Base-by-base conservation (phyloP, 2,329 filamentous ascomycete genomes). In the Colletotrichum gloeosporioides region DNA sequence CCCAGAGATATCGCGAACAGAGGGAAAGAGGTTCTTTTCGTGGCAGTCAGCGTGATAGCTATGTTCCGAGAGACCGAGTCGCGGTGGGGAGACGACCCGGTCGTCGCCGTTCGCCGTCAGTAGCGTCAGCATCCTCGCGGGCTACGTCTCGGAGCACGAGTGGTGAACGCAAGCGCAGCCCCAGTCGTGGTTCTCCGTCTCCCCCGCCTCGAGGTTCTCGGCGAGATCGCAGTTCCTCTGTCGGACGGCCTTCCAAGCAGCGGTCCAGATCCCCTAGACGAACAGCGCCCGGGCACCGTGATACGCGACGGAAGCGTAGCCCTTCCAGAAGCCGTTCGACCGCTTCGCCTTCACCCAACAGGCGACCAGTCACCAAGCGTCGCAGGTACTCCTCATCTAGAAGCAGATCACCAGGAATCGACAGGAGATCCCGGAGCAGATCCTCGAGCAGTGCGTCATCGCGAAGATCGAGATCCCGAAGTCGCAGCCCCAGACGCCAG, bases 51-150 rank as follows among this genome's bases (percentile, higher is more conserved):
- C 85, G 90, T 64, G 90, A 92, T 77, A 88, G 88, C 75, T 90
- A 92, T 76, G 86, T 90, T 44, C 90, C 90, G 3, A 85, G 87
- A 77, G 87, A 86, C n/a, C 85, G 85, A 65, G 87, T 87, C 62
- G 84, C 84, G n/a, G 83, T 82, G 9, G 82, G 83, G 16, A 82
- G 85, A 18, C 85, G 86, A 75, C 84, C 85, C 71, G 81, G 86
- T 76, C 87, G 89, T 64, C 87, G 86, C 27, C 86, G 80, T 72
- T 88, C 88, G 4, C 84, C 82, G 10, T 85, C 85, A 13, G 32
- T 63, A 9, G 78, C 73, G 49, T 83, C 81, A 4, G 79, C 77
- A 15, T 82, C 81, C 18, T 82, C 81, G 65, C 80, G 82, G 62
- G 82, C 82, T 8, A 78, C 79, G n/a, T 86, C 86, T 13, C 84